phyloP scores from a whole-genome alignment of 768 basidiomycete genomes.

The Rhizopogon vesiculosus region DNA sequence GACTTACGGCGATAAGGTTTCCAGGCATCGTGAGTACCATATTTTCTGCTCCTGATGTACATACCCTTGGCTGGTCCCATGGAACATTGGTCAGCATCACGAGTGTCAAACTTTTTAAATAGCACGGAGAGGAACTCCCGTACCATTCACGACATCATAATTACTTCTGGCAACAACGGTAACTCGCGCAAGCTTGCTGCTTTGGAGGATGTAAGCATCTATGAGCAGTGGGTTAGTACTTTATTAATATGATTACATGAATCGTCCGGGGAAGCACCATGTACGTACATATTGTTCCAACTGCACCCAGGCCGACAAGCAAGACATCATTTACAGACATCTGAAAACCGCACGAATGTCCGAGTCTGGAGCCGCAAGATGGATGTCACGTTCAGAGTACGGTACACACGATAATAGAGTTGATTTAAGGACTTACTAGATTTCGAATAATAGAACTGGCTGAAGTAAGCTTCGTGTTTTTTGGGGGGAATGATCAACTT shows the following conservation, averaged over 20 bases:
- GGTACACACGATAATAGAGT: too few species aligned
- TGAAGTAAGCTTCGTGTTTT: too few species aligned
- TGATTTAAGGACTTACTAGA: too few species aligned
- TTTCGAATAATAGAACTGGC: too few species aligned
- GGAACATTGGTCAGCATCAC: background rate
- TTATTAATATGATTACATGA: background rate
- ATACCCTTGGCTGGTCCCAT: slow-evolving; percentile 44
- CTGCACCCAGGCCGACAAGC: slow-evolving; percentile 61
- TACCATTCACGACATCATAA: slow-evolving; percentile 40
- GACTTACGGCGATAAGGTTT: background rate
- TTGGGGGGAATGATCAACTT: too few species aligned
- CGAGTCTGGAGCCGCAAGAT: background rate
- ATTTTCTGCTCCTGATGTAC: slow-evolving; percentile 36
- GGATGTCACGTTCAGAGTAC: too few species aligned
- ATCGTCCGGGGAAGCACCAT: background rate
- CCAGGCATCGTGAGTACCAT: background rate
- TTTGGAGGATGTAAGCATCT: slow-evolving; percentile 50
- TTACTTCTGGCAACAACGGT: slow-evolving; percentile 74
- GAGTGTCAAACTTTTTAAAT: too few species aligned
- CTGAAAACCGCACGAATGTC: background rate
- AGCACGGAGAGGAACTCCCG: background rate
- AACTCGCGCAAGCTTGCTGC: slow-evolving; percentile 41
- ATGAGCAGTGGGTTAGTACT: background rate
- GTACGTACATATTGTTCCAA: slow-evolving; percentile 59
- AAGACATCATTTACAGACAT: slow-evolving; percentile 40